A percentile compares a stretch with the other conserved stretches of the same genome.
These are phyloP conservation scores for Hippophae tibetana DNA, from an alignment of 306 rosid species.

Conservation along the genomic window DNA sequence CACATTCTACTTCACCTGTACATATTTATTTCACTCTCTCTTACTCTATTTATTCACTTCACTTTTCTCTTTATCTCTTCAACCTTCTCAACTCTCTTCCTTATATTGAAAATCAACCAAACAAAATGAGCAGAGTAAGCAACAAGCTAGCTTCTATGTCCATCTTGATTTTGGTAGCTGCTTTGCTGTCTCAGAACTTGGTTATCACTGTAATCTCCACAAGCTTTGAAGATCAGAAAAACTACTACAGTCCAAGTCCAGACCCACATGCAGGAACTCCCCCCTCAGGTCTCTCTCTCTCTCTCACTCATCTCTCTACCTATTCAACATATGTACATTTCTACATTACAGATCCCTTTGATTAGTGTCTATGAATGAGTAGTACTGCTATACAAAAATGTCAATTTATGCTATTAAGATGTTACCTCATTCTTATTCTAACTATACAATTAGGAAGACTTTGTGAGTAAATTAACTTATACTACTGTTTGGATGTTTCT, in stretches of 20 bases:
- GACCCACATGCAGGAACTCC: constrained; percentile 53
- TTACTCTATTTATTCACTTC: constrained; percentile 30
- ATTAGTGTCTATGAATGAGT: too few species aligned
- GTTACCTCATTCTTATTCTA: too few species aligned
- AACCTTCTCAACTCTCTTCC: neutral
- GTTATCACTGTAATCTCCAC: constrained; percentile 41
- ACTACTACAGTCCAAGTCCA: constrained; percentile 44
- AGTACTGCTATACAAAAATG: too few species aligned
- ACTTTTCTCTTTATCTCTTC: constrained; percentile 6
- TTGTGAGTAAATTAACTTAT: too few species aligned
- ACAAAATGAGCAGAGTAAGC: constrained; percentile 22
- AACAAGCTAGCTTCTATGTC: constrained; percentile 28
- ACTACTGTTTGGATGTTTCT: too few species aligned
- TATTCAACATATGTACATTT: constrained; percentile 1
- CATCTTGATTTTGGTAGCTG: constrained; percentile 34
- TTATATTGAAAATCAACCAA: neutral
- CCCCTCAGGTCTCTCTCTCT: constrained; percentile 39
- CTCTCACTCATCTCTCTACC: constrained; percentile 3
- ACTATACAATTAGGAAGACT: too few species aligned
- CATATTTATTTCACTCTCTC: constrained; percentile 49
- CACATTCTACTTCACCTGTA: constrained; percentile 55
- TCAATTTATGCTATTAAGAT: too few species aligned
- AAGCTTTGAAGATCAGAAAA: constrained; percentile 57
- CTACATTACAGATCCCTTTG: neutral
- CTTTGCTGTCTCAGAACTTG: constrained; percentile 49